Evolutionary conservation across 176 grass and related monocot species (phyloP), one percentile per base, ranked within the genome.

Genomic region (Lolium rigidum): DNA sequence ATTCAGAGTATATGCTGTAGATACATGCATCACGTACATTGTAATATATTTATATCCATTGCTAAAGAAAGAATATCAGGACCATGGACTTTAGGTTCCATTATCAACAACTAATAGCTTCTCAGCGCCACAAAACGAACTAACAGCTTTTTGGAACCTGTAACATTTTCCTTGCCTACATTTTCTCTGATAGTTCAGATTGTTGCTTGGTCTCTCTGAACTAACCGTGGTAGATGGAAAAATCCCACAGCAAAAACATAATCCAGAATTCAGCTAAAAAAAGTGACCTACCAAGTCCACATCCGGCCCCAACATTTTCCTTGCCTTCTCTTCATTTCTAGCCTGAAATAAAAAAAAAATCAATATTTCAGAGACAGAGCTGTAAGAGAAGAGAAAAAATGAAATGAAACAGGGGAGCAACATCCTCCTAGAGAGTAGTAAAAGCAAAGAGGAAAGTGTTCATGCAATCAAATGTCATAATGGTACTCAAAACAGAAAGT

Each of bases 291-390:
- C 93, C 96, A 98, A 91, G 73, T 94, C 76, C 59, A 95, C 85
- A 74, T 95, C 88, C 1, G 86, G 82, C 44, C 96, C 93, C 81
- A 98, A 80, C 96, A 98, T 98, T 55, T 66, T 87, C 82, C 92
- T 95, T 24, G 92, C 96, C 86, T 98, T 98, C 72, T 94, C 93
- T 88, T 89, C 76, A 83, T 98, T 98, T 88, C 92, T 94, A 86
- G 86, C 92, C 96, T 95, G 89, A 74, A 87, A 56, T 74, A 21
- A n/a, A 69, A 57, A 35, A 35, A 57, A 57, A 83, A 87, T 51
- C 51, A 31, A 57, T 25, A 38, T 46, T 68, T 35, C 66, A 75
- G 7, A 9, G 17, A 55, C 11, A 35, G 21, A 78, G 10, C 12
- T 39, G 6, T 5, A 50, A 55, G 24, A 52, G 41, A 77, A 80